Evolutionary conservation across 371 early-diverging fungal species (phyloP).

Genomic region (Nematocida sp.): DNA sequence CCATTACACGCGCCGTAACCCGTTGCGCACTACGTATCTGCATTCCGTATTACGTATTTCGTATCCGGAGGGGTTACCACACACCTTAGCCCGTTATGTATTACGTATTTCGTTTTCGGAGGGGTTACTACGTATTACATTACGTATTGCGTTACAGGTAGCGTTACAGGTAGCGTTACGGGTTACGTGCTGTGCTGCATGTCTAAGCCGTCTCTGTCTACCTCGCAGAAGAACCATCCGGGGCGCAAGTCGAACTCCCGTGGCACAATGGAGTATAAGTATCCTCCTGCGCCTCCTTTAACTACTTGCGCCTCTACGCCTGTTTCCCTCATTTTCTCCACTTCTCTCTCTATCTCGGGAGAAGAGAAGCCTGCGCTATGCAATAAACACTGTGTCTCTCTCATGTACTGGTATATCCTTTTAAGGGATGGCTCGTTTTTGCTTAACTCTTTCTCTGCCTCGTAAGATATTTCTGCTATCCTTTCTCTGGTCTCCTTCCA

Average conservation of each 20-base stretch:
- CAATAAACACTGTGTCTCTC: neutral
- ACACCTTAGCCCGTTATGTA: too few relatives aligned
- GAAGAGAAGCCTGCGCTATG: neutral
- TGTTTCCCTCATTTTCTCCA: constrained; percentile 3
- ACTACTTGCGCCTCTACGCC: neutral
- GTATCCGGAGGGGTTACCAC: too few relatives aligned
- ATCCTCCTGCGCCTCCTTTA: neutral
- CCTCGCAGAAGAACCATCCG: neutral
- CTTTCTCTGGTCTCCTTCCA: neutral
- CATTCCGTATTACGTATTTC: too few relatives aligned
- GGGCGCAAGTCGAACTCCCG: neutral
- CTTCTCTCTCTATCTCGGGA: neutral
- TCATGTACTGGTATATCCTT: neutral
- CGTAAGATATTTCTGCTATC: neutral
- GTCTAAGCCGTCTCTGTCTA: neutral
- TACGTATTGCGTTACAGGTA: too few relatives aligned
- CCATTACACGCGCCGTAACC: too few relatives aligned
- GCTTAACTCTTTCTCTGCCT: neutral
- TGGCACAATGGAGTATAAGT: constrained; percentile 8
- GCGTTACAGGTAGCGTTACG: neutral
- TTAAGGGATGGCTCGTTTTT: neutral
- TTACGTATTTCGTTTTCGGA: too few relatives aligned
- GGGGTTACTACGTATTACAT: too few relatives aligned
- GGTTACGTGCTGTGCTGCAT: neutral
- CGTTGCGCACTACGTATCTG: too few relatives aligned